phyloP scores from a whole-genome alignment of 2,329 filamentous ascomycete species.

The Tolypocladium pustulatum region DNA sequence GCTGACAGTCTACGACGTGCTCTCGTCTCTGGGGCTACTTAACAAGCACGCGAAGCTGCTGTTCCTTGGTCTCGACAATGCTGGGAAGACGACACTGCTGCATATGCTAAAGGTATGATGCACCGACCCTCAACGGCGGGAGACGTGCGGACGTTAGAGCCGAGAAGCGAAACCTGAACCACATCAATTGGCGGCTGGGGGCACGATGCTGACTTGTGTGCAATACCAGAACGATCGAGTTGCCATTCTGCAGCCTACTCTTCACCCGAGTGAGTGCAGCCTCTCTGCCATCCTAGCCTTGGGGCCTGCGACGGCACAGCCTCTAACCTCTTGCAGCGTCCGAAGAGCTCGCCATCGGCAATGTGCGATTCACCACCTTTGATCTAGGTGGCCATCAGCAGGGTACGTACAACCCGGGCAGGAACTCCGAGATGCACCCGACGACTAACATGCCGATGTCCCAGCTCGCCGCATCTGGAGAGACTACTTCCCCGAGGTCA shows the following conservation, averaged over 20 bases:
- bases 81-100: slow-evolving; percentile 85
- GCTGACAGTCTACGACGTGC: slow-evolving; percentile 66
- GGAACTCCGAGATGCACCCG: background rate
- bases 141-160: background rate
- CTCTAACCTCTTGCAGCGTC: slow-evolving; percentile 46
- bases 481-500: slow-evolving; percentile 94
- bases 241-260: slow-evolving; percentile 79
- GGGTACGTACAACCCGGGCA: slow-evolving; percentile 36
- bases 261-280: slow-evolving; percentile 68
- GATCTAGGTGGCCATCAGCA: slow-evolving; percentile 91
- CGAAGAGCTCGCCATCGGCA: slow-evolving; percentile 86
- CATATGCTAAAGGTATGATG: slow-evolving; percentile 81
- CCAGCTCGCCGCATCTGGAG: slow-evolving; percentile 86
- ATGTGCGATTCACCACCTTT: slow-evolving; percentile 90
- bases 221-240: slow-evolving; percentile 71
- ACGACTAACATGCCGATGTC: background rate
- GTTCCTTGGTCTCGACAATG: slow-evolving; percentile 88
- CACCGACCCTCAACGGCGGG: background rate
- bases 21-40: slow-evolving; percentile 75
- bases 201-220: slow-evolving; percentile 12
- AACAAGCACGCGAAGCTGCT: slow-evolving; percentile 96
- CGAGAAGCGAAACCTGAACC: background rate
- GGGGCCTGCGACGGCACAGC: no score
- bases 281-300: background rate
- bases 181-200: background rate